Evolutionary conservation across 2,329 filamentous ascomycete species (phyloP).

Genomic region (Aspergillus pseudoglaucus): DNA sequence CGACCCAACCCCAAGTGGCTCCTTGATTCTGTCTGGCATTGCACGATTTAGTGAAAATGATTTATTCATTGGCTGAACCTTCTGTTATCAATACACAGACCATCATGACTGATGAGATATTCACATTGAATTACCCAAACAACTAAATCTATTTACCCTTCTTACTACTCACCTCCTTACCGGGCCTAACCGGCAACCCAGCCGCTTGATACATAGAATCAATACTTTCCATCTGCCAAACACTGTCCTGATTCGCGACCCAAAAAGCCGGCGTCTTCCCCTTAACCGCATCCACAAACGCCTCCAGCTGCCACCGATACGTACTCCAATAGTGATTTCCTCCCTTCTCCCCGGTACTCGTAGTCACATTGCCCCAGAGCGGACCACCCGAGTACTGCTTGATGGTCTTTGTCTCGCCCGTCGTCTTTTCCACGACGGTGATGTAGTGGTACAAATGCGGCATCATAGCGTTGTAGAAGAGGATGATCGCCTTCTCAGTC

Average conservation of each 20-base stretch:
- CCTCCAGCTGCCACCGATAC: conserved; percentile 44
- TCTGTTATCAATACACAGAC: neutral
- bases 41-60: neutral
- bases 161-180: conserved; percentile 2
- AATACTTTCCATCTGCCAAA: conserved; percentile 36
- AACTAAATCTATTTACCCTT: neutral
- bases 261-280: conserved; percentile 28
- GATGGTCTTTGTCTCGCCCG: conserved; percentile 12
- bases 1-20: neutral
- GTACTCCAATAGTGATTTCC: conserved; percentile 39
- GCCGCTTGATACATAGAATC: conserved; percentile 17
- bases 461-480: conserved; percentile 30
- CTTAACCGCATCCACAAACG: conserved; percentile 43
- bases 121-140: neutral
- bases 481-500: conserved; percentile 22
- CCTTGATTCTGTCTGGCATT: neutral
- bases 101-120: neutral
- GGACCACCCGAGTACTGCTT: conserved; percentile 24
- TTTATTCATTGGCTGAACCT: neutral
- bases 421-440: conserved; percentile 21
- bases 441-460: conserved; percentile 31
- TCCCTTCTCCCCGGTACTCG: conserved; percentile 13
- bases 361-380: conserved; percentile 23
- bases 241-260: conserved; percentile 39
- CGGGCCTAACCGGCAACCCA: conserved; percentile 11